Evolutionary conservation across 2,329 filamentous ascomycete species (phyloP), one percentile per base, ranked within the genome.

Genomic region (Penicillium glabrum): DNA sequence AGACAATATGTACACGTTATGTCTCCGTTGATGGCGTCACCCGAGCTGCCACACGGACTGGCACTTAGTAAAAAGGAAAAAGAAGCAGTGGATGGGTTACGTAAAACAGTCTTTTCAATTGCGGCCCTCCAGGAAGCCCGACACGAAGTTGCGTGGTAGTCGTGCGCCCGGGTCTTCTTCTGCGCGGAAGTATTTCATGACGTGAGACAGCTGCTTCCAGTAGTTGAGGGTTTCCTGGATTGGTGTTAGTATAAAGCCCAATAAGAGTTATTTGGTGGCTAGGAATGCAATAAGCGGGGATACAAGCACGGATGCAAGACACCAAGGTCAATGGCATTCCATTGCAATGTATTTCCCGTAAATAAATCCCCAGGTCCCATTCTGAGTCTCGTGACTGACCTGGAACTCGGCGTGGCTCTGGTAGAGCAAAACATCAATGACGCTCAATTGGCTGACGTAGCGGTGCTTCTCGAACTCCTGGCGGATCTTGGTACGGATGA

Each of bases 401-500:
- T 99, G 95, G 75, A 89, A 98, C 76, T 99, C 95, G 66, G 89
- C 86, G 73, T 96, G 88, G 72, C 91, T 96, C 79, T 97, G 90
- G 79, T 91, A 89, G 45, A 99, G 78, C 57, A 99, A 81, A 54
- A 97, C 89, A 72, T 99, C 95, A 51, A 97, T 89, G 29, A 93
- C 90, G 51, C 84, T 84, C 54, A 98, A 79, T 80, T 98, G 92
- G 76, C 89, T 90, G 66, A 96, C 92, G 75, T 90, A 97, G 82
- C 95, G 85, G 80, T 98, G 89, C 73, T 91, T 86, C 83, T 99
- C 95, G 75, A 97, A 99, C 75, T 99, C 93, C 80, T 98, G 90
- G 75, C 95, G 86, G 75, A 98, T 89, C 80, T 96, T 93, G 58
- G 93, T 96, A 68, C 95, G 90, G 73, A 99, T 88, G 62, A 85